Percentiles rank a stretch among this genome's conserved stretches.
Conservation (phyloP, 306 rosid genomes). For the Vigna nakashimae region DNA sequence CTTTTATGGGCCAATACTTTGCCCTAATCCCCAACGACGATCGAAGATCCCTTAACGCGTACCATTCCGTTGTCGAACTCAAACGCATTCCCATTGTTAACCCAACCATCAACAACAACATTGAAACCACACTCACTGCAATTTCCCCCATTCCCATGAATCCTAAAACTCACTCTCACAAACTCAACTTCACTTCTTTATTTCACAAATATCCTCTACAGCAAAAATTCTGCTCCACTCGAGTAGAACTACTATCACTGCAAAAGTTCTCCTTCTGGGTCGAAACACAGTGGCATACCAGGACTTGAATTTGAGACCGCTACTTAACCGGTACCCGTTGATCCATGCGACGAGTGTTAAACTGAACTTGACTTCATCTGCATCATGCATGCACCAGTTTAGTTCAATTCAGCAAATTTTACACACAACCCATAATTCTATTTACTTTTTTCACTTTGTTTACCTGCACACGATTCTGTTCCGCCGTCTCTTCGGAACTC, state of each 20-base stretch:
- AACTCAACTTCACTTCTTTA: conserved; percentile 23
- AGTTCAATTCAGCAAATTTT: conserved; percentile 26
- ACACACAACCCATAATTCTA: conserved; percentile 4
- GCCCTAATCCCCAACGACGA: conserved; percentile 75
- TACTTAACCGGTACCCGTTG: neutral
- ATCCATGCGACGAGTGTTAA: neutral
- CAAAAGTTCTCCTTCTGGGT: neutral
- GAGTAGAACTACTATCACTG: neutral
- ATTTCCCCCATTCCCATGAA: conserved; percentile 58
- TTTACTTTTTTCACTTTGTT: neutral
- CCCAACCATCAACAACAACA: conserved; percentile 51
- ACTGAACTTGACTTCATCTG: conserved; percentile 34
- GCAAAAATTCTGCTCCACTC: neutral
- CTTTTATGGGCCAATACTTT: conserved; percentile 79
- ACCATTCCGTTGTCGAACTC: conserved; percentile 60
- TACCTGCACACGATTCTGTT: conserved; percentile 49
- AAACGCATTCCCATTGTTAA: conserved; percentile 40
- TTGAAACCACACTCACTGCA: conserved; percentile 36
- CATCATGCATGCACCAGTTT: conserved; percentile 2
- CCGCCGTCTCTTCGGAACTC: conserved; percentile 45
- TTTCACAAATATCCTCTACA: neutral
- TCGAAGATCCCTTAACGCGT: conserved; percentile 73
- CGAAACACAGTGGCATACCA: neutral
- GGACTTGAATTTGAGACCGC: neutral
- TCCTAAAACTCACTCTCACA: conserved; percentile 41